Base-by-base conservation (phyloP, 345 rosid genomes). In the Gossypium mustelinum region DNA sequence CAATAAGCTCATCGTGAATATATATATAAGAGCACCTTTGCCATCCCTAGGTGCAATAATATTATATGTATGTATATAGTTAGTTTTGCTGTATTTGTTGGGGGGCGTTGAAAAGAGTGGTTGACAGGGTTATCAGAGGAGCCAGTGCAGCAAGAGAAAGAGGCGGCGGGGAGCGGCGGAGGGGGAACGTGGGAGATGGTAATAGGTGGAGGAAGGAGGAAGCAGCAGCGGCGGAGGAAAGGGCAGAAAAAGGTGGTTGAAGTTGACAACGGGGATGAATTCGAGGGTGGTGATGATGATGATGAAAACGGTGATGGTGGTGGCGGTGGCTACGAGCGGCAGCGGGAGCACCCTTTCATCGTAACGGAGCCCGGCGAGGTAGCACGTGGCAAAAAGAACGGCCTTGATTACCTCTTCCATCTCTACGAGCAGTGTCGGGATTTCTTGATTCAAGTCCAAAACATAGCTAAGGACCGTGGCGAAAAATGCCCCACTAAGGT, bases 321-420 rank as follows among this genome's bases (percentile, higher is more conserved):
- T 3, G 81, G 76, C 13, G 79, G 76, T 24, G 86, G 84, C 7
- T 68, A 68, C 12, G 94, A 92, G 89, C 86, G 98, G 77, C 99
- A 95, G 76, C 82, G 99, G 6, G 99, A 95, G 83, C 99, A 95
- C 77, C 99, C 99, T 11, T 95, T 95, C 82, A 95, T 95, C n/a
- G 99, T 95, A 54, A 95, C 99, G 57, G 99, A 93, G 90, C 99
- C 98, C 14, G 98, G 99, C 74, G 99, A 95, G 70, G 98, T 95
- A 67, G 99, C 99, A 77, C 97, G 99, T 68, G 99, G 99, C 68
- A 95, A 95, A 79, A 95, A 95, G 93, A 95, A 95, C 81, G 99
- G 99, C 69, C 93, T 95, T 0, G 99, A 95, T 85, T 95, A 95
- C 82, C 96, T 95, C 78, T 95, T 95, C 89, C 97, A 93, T 48